phyloP scores from a whole-genome alignment of 805 yeast genomes.

The Lachancea sp. region DNA sequence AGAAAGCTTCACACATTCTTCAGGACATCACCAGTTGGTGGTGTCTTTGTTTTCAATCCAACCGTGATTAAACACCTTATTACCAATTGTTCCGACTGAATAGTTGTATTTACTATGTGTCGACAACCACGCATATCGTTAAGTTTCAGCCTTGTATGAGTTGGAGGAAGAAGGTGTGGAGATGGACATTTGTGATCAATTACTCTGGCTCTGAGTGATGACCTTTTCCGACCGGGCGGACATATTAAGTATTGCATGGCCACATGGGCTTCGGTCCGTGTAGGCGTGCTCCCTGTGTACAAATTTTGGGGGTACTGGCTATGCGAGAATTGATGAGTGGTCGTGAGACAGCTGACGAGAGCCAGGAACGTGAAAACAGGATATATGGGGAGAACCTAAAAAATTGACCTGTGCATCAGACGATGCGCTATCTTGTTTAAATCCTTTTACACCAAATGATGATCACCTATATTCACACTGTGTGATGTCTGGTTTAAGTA shows the following conservation, averaged over 20 bases:
- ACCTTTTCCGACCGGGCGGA: constrained; percentile 45
- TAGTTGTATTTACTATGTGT: constrained; percentile 33
- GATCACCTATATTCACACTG: constrained; percentile 34
- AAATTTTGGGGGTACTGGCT: constrained; percentile 30
- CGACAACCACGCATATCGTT: constrained; percentile 40
- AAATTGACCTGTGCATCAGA: constrained; percentile 4
- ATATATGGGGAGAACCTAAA: background rate
- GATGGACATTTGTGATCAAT: background rate
- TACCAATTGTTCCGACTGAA: constrained; percentile 41
- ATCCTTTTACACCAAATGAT: constrained; percentile 8
- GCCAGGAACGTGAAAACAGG: background rate
- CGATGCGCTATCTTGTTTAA: constrained; percentile 5
- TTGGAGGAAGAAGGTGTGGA: constrained; percentile 11
- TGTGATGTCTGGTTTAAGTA: constrained; percentile 31
- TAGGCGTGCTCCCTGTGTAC: constrained; percentile 33
- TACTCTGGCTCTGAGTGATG: constrained; percentile 26
- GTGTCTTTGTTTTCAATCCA: constrained; percentile 2
- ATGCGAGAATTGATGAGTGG: constrained; percentile 37
- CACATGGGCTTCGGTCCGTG: constrained; percentile 17
- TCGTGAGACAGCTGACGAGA: constrained; percentile 35
- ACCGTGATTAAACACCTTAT: constrained; percentile 27
- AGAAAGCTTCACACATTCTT: constrained; percentile 7
- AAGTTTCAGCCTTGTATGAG: constrained; percentile 47
- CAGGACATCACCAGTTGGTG: constrained; percentile 10
- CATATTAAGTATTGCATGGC: constrained; percentile 34